phyloP scores from a whole-genome alignment of 2,329 filamentous ascomycete genomes.

The Pestalotiopsis sp. region DNA sequence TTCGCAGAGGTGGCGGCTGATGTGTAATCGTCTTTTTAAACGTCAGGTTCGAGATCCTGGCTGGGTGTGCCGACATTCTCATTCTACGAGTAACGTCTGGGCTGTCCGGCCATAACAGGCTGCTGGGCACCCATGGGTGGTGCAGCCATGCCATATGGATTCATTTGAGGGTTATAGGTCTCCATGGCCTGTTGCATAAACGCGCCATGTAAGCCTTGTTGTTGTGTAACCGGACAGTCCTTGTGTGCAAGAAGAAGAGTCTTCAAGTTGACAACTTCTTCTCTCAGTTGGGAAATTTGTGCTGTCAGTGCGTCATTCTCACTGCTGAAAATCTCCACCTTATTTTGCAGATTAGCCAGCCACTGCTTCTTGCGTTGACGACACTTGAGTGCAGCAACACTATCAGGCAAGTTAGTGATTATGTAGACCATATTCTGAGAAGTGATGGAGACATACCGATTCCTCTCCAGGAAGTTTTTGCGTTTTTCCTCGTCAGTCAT shows the following conservation, averaged over 20 bases:
- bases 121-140: conserved; percentile 48
- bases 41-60: conserved; percentile 7
- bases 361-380: conserved; percentile 99
- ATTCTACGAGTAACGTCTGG: conserved; percentile 40
- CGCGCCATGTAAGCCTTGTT: conserved; percentile 70
- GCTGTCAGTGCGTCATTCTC: conserved; percentile 88
- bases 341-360: conserved; percentile 90
- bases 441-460: conserved; percentile 68
- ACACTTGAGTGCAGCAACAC: conserved; percentile 94
- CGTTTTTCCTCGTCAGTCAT: conserved; percentile 99
- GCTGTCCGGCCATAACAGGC: conserved; percentile 57
- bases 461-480: conserved; percentile 95
- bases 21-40: background rate
- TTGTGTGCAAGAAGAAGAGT: conserved; percentile 92
- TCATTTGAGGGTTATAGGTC: conserved; percentile 57
- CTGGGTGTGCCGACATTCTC: conserved; percentile 20
- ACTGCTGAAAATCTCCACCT: conserved; percentile 88
- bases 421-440: too few species aligned
- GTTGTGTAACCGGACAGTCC: conserved; percentile 90
- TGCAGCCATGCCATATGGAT: conserved; percentile 60
- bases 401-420: conserved; percentile 40
- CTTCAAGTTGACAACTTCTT: conserved; percentile 95
- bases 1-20: background rate
- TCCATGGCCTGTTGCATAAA: conserved; percentile 61
- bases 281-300: conserved; percentile 81